These are phyloP conservation scores for Tolypocladium inflatum DNA, from an alignment of 2,329 filamentous ascomycete genomes.

Conservation along the genomic window DNA sequence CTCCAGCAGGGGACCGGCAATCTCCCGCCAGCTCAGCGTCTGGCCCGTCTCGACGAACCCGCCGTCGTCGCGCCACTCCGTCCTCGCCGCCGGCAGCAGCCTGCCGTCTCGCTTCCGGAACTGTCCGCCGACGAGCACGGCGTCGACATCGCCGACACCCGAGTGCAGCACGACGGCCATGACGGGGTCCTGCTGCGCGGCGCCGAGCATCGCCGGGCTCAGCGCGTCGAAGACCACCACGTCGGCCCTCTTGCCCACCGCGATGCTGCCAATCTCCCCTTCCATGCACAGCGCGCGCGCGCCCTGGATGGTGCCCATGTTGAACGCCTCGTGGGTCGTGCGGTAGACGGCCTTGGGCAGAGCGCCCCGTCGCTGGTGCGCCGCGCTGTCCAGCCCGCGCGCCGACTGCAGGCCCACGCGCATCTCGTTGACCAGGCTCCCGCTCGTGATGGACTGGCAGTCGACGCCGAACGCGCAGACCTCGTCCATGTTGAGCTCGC, in stretches of 20 bases:
- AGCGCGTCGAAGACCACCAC: conserved; percentile 34
- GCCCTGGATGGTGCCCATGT: conserved; percentile 37
- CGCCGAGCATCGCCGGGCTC: conserved; percentile 7
- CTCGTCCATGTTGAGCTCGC: background rate
- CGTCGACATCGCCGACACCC: conserved; percentile 36
- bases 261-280: conserved; percentile 31
- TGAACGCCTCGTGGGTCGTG: conserved; percentile 32
- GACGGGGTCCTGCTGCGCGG: conserved; percentile 30
- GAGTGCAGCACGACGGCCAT: conserved; percentile 44
- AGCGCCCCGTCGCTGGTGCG: background rate
- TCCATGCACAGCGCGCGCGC: conserved; percentile 32
- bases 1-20: background rate
- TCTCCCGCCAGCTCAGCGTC: background rate
- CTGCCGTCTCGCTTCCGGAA: background rate
- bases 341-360: background rate
- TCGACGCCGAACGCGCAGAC: background rate
- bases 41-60: background rate
- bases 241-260: conserved; percentile 34
- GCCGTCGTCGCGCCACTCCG: background rate
- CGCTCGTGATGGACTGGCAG: conserved; percentile 23
- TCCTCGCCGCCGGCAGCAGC: background rate
- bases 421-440: background rate
- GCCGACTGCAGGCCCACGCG: conserved; percentile 6
- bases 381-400: conserved; percentile 9
- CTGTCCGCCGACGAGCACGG: conserved; percentile 29